Base-by-base conservation (phyloP, 2,329 filamentous ascomycete genomes). In the Penicillium expansum region DNA sequence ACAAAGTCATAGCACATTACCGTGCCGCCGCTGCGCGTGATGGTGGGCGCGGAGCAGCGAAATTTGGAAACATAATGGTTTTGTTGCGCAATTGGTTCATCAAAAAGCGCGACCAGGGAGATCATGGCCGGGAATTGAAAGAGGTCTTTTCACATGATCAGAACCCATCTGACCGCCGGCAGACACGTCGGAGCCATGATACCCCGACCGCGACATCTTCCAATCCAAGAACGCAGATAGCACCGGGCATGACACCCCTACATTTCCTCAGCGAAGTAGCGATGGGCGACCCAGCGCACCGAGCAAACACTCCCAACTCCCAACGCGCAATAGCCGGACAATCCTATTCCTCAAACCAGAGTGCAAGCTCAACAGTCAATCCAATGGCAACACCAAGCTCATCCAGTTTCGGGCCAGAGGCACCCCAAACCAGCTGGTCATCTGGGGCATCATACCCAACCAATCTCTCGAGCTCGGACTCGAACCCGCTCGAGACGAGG, bases 81-180 rank as follows among this genome's bases (percentile, higher is more conserved):
- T 88, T 91, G 85, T 75, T 92, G 27, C 83, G 84, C 41, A 83
- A 80, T 27, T 91, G 88, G 88, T 90, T 89, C 69, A 71, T 69
- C 58, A 79, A 76, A 59, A 82, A 67, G 78, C 54, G 54, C 20
- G 48, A 56, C 29, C 54, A 84, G 70, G 43, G 73, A 73, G 48
- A 69, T 16, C 54, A 74, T 50, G 61, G 64, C 6, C 55, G 57
- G 5, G 63, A 56, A 4, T 37, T 70, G 30, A 66, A 62, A 32
- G 67, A 72, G 42, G 59, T 64, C 0, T 67, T 73, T 9, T 30
- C 45, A 11, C 38, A 44, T 18, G 53, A 50, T 1, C 54, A 55
- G 27, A 32, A 49, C 41, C 18, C 56, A 4, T 57, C 56, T n/a
- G 16, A 43, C 29, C 24, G 10, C 37, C 48, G 6, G 2, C 32